phyloP scores from a whole-genome alignment of 176 grass and related monocot species.

The Bonia amplexicaulis region DNA sequence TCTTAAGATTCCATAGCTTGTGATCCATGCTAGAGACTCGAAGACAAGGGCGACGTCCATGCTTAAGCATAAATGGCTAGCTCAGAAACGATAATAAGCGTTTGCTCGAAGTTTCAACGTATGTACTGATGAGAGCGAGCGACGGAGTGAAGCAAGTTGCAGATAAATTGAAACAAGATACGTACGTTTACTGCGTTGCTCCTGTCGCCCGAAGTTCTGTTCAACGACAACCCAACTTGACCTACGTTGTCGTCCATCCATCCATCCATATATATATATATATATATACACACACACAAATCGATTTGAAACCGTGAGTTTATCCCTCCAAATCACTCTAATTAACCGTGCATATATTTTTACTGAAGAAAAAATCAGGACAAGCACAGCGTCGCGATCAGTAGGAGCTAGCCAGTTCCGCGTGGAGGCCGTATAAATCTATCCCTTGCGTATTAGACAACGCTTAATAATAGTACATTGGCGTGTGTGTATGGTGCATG shows the following conservation, averaged over 20 bases:
- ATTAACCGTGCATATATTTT: neutral
- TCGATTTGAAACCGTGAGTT: too few species aligned
- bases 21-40: neutral
- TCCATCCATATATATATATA: too few species aligned
- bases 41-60: neutral
- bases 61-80: neutral
- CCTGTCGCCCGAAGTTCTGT: neutral
- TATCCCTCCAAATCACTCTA: neutral
- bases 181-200: neutral
- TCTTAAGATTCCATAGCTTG: neutral
- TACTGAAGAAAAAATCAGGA: too few species aligned
- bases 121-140: neutral
- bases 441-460: neutral
- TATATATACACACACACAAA: too few species aligned
- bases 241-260: neutral
- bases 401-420: neutral
- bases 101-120: neutral
- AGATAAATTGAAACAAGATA: neutral
- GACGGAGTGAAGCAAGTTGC: neutral
- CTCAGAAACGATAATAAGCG: neutral
- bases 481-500: neutral
- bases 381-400: neutral
- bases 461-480: neutral
- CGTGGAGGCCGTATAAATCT: too few species aligned
- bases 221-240: neutral